These are phyloP conservation scores for Lycium barbarum DNA, from an alignment of 257 asterid species.

Conservation along the genomic window DNA sequence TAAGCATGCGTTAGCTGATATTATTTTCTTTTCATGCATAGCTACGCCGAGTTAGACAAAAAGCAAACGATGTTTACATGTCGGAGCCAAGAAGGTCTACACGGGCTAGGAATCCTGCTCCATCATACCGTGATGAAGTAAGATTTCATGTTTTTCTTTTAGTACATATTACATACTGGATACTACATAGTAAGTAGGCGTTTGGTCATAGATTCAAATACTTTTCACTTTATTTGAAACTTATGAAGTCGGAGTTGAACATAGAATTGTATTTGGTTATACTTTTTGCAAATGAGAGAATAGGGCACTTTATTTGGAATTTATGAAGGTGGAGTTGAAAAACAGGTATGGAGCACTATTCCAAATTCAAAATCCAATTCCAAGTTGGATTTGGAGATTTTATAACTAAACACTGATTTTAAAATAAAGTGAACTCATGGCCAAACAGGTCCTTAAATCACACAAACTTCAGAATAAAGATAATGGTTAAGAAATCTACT, in stretches of 20 bases:
- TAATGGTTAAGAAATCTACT: neutral
- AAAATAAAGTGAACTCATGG: no score
- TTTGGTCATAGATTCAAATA: no score
- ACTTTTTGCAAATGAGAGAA: no score
- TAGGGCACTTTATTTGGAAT: no score
- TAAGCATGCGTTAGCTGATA: neutral
- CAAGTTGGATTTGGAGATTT: no score
- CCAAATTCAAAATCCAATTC: no score
- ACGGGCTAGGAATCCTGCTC: constrained; percentile 68
- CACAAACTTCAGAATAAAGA: neutral
- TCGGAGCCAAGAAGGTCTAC: constrained; percentile 90
- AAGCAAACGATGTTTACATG: constrained; percentile 36
- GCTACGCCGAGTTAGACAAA: constrained; percentile 47
- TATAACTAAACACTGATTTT: no score
- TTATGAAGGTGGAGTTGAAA: no score
- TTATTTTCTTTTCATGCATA: constrained; percentile 35
- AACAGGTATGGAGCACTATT: no score
- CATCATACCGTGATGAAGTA: constrained; percentile 79
- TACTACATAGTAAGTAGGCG: neutral
- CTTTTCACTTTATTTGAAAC: no score
- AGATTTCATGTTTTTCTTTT: constrained; percentile 37
- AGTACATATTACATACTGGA: neutral
- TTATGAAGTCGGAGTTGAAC: no score
- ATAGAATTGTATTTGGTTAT: no score
- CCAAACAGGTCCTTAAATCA: neutral